These are phyloP conservation scores for Xylariaceae sp. DNA, from an alignment of 2,329 filamentous ascomycete genomes.

Conservation along the genomic window DNA sequence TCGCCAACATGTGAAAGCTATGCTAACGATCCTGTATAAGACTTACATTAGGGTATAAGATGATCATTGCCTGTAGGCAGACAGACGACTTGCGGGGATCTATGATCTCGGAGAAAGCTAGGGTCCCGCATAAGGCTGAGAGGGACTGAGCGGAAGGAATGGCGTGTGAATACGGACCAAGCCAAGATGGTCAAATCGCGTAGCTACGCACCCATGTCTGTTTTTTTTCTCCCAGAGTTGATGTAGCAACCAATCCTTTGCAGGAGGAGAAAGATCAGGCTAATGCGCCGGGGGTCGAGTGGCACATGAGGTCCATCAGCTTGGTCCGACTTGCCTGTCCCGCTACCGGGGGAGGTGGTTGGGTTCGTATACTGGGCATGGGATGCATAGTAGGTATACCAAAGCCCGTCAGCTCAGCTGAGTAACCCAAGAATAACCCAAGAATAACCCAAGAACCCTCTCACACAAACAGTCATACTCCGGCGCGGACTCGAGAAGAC, in stretches of 20 bases:
- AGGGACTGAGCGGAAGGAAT: conserved; percentile 3
- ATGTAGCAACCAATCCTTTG: conserved; percentile 25
- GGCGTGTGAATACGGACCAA: conserved; percentile 2
- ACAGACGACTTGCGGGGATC: background rate
- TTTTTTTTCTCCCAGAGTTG: conserved; percentile 12
- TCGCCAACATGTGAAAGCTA: conserved; percentile 6
- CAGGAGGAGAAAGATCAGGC: conserved; percentile 12
- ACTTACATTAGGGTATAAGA: background rate
- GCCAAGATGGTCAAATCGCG: conserved; percentile 4
- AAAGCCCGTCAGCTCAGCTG: no score
- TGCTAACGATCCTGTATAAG: conserved; percentile 1
- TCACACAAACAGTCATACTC: no score
- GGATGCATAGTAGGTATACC: no score
- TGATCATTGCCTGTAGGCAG: background rate
- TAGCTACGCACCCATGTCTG: conserved; percentile 4
- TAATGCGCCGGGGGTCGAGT: conserved; percentile 18
- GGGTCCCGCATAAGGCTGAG: conserved; percentile 17
- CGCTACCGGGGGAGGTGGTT: conserved; percentile 7
- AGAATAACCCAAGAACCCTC: no score
- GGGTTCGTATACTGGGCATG: background rate
- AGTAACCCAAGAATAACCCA: no score
- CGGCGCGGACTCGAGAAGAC: no score
- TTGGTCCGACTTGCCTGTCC: conserved; percentile 16
- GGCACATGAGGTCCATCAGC: conserved; percentile 15
- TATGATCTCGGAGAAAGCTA: conserved; percentile 4